phyloP scores from a whole-genome alignment of 2,329 filamentous ascomycete genomes.

The Trichoderma sp. region DNA sequence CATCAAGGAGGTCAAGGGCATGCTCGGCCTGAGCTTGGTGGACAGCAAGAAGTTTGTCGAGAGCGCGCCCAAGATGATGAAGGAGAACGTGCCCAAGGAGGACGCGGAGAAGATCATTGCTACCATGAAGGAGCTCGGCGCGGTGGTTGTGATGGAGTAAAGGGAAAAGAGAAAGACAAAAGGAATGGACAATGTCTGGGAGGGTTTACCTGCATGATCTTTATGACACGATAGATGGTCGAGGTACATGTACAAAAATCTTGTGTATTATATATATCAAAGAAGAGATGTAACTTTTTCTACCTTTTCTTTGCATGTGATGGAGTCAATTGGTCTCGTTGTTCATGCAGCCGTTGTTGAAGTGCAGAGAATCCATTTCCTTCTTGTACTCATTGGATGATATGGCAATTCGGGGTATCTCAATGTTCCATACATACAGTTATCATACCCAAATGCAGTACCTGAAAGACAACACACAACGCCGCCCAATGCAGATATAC shows the following conservation, averaged over 20 bases:
- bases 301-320: conserved; percentile 6
- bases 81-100: conserved; percentile 98
- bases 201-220: conserved; percentile 25
- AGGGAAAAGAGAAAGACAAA: conserved; percentile 21
- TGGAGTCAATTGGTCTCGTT: conserved; percentile 15
- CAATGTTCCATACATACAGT: conserved; percentile 21
- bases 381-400: not conserved
- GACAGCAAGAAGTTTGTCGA: conserved; percentile 99
- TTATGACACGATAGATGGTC: conserved; percentile 40
- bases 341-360: not conserved
- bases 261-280: conserved; percentile 43
- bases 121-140: conserved; percentile 89
- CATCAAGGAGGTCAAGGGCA: conserved; percentile 98
- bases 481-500: conserved; percentile 35
- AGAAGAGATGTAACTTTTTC: conserved; percentile 34
- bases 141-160: conserved; percentile 89
- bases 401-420: conserved; percentile 39
- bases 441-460: conserved; percentile 6
- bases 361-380: not conserved
- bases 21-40: conserved; percentile 93
- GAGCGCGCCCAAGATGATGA: conserved; percentile 96
- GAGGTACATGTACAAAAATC: conserved; percentile 45
- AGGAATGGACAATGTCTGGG: conserved; percentile 3
- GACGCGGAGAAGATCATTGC: conserved; percentile 98
- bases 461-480: conserved; percentile 32